phyloP scores from a whole-genome alignment of 495 filamentous ascomycete genomes.

The Entonaema liquescens region DNA sequence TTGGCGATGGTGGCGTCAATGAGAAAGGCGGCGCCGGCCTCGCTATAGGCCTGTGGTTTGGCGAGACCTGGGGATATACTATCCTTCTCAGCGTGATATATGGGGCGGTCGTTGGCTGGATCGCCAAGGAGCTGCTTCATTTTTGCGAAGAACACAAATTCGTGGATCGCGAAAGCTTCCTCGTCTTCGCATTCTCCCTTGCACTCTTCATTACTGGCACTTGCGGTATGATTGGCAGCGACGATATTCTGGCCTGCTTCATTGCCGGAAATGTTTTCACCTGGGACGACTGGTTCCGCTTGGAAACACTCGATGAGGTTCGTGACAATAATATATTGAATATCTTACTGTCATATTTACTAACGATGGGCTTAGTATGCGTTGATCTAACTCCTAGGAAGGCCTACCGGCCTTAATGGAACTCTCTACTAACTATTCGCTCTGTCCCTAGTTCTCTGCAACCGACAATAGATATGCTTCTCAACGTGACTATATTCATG shows the following conservation, averaged over 20 bases:
- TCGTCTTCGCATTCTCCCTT: conserved; percentile 69
- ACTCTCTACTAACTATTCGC: conserved; percentile 11
- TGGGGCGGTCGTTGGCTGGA: conserved; percentile 78
- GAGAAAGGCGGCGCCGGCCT: conserved; percentile 65
- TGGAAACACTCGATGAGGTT: conserved; percentile 82
- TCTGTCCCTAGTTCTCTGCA: conserved; percentile 67
- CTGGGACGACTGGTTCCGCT: conserved; percentile 92
- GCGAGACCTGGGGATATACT: conserved; percentile 85
- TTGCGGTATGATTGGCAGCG: conserved; percentile 87
- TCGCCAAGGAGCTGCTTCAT: conserved; percentile 82
- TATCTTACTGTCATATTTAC: background rate
- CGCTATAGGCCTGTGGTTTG: conserved; percentile 85
- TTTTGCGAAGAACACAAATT: conserved; percentile 84
- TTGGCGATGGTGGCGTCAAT: conserved; percentile 58
- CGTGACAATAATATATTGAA: background rate
- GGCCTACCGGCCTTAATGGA: no score
- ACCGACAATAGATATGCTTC: conserved; percentile 83
- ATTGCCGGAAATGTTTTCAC: conserved; percentile 92
- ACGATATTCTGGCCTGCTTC: conserved; percentile 93
- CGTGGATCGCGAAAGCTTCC: conserved; percentile 89
- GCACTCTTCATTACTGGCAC: conserved; percentile 84
- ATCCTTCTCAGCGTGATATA: conserved; percentile 83
- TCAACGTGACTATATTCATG: conserved; percentile 82
- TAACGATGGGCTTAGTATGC: conserved; percentile 29
- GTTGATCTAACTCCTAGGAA: background rate